Evolutionary conservation across 306 rosid genomes (phyloP).

Genomic region (Spatholobus suberectus): DNA sequence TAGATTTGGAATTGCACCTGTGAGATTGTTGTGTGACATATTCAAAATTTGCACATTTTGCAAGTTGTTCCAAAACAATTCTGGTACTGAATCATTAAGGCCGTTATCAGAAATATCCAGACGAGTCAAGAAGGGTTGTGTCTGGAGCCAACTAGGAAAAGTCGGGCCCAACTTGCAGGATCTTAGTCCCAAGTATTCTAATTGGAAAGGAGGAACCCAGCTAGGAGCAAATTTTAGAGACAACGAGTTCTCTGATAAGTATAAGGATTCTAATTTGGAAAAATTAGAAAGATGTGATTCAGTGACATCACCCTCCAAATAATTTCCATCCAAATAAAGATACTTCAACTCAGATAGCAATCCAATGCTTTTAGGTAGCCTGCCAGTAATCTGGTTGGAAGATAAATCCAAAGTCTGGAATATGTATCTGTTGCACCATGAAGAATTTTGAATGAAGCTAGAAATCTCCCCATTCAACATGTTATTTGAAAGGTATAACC

Average conservation of each 20-base stretch:
- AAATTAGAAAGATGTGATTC: constrained; percentile 4
- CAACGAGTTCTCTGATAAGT: neutral
- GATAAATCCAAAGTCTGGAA: neutral
- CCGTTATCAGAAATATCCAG: neutral
- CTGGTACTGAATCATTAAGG: neutral
- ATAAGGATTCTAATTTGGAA: rapidly evolving
- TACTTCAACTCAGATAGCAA: neutral
- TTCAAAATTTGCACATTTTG: rapidly evolving
- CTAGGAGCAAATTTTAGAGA: neutral
- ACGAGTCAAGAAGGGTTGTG: rapidly evolving
- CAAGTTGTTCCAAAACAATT: constrained; percentile 11
- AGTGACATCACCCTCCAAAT: constrained; percentile 13
- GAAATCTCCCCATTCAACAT: constrained; percentile 21
- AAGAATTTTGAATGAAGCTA: neutral
- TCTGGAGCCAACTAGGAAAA: constrained; percentile 32
- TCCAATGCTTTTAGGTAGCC: neutral
- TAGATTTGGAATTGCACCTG: neutral
- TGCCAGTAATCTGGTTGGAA: neutral
- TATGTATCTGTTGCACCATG: constrained; percentile 2
- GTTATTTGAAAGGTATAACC: rapidly evolving
- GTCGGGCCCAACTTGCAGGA: constrained; percentile 32
- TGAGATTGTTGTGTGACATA: constrained; percentile 27
- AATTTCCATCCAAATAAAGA: neutral
- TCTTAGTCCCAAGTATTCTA: rapidly evolving
- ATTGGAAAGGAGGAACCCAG: constrained; percentile 34